phyloP scores from a whole-genome alignment of 495 filamentous ascomycete species.

The Poronia punctata region DNA sequence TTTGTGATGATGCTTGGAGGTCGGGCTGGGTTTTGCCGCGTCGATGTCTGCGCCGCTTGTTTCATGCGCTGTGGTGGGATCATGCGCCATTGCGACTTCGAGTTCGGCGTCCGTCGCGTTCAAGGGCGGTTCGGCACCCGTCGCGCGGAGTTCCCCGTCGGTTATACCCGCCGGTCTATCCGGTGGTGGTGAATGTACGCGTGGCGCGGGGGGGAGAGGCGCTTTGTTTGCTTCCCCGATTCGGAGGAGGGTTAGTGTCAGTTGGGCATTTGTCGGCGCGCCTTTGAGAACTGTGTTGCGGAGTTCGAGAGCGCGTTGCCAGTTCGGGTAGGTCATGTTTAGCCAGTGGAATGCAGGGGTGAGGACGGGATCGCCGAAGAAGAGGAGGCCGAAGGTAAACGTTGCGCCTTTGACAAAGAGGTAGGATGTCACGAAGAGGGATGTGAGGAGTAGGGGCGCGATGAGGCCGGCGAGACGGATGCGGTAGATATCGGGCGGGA shows the following conservation, averaged over 20 bases:
- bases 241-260: slow-evolving; percentile 78
- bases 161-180: slow-evolving; percentile 40
- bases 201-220: slow-evolving; percentile 73
- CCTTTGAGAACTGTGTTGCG: slow-evolving; percentile 67
- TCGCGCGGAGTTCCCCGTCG: slow-evolving; percentile 36
- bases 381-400: slow-evolving; percentile 61
- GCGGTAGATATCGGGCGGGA: slow-evolving; percentile 55
- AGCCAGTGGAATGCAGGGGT: slow-evolving; percentile 50
- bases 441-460: slow-evolving; percentile 47
- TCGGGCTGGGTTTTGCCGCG: slow-evolving; percentile 18
- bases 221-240: slow-evolving; percentile 78
- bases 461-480: slow-evolving; percentile 58
- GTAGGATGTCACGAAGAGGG: slow-evolving; percentile 61
- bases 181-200: slow-evolving; percentile 46
- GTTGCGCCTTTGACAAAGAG: slow-evolving; percentile 63
- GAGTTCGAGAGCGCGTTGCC: slow-evolving; percentile 63
- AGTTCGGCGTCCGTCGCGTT: slow-evolving; percentile 38
- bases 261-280: slow-evolving; percentile 83
- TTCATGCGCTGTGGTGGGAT: slow-evolving; percentile 24
- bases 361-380: slow-evolving; percentile 77
- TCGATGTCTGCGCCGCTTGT: slow-evolving; percentile 46
- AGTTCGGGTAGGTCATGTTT: slow-evolving; percentile 62
- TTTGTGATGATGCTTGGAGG: slow-evolving; percentile 27
- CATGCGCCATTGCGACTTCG: slow-evolving; percentile 34
- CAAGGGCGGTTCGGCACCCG: slow-evolving; percentile 31